Evolutionary conservation across 1,139 yeast genomes (phyloP).

Genomic region (Pichia sp.): DNA sequence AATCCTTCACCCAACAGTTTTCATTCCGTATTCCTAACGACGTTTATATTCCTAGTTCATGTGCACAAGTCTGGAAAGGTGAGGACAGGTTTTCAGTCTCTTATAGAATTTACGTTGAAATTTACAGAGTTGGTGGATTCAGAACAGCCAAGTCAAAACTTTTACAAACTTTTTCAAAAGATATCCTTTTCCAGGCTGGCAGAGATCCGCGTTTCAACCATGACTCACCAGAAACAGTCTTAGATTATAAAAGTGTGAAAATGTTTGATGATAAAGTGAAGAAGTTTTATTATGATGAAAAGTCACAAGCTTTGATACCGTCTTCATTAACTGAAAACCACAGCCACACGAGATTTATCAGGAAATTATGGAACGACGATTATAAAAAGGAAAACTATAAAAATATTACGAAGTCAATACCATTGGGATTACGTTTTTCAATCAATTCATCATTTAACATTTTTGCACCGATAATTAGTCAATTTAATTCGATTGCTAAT

Average conservation of each 20-base stretch:
- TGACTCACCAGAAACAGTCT: not conserved
- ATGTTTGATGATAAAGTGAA: constrained; percentile 22
- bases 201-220: not conserved
- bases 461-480: constrained; percentile 8
- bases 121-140: constrained; percentile 6
- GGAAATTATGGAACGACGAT: constrained; percentile 23
- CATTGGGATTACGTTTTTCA: constrained; percentile 5
- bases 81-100: constrained; percentile 6
- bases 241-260: not conserved
- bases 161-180: not conserved
- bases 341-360: constrained; percentile 21
- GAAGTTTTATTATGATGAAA: constrained; percentile 18
- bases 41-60: constrained; percentile 12
- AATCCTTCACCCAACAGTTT: not conserved
- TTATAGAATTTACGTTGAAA: constrained; percentile 10
- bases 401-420: constrained; percentile 11
- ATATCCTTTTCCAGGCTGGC: constrained; percentile 11
- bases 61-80: constrained; percentile 5
- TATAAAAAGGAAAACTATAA: constrained; percentile 20
- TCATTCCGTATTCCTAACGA: constrained; percentile 10
- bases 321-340: constrained; percentile 20
- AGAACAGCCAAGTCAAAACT: not conserved
- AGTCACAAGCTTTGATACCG: constrained; percentile 17
- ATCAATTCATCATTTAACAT: constrained; percentile 3
- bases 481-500: not conserved